Conservation (phyloP, 306 rosid species). For the Malus orientalis region DNA sequence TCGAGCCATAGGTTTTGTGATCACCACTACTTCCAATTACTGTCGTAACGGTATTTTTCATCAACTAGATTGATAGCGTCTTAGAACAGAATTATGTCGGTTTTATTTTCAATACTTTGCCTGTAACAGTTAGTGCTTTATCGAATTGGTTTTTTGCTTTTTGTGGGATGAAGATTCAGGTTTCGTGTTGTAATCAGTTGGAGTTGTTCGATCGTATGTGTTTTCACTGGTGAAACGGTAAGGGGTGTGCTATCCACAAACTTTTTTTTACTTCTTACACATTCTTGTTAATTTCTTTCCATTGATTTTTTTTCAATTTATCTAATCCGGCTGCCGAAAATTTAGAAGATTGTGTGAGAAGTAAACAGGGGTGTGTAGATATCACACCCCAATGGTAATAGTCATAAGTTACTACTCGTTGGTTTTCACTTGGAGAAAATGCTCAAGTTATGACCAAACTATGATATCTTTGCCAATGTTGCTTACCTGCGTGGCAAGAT, state of each 20-base stretch:
- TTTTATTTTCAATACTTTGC: conserved; percentile 1
- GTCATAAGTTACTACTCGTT: background rate
- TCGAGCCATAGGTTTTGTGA: conserved; percentile 48
- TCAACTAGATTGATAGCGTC: conserved; percentile 8
- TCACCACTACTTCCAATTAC: background rate
- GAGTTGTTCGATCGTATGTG: background rate
- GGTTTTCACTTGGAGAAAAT: background rate
- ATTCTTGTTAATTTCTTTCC: fast-evolving
- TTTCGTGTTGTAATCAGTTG: background rate
- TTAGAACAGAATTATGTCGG: background rate
- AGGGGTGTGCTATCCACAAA: background rate
- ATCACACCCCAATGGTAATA: too few species aligned
- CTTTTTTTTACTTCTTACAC: too few species aligned
- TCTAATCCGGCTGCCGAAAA: fast-evolving
- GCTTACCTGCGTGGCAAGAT: background rate
- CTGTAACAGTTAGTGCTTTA: background rate
- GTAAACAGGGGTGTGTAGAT: too few species aligned
- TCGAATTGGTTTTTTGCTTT: background rate
- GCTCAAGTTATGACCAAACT: background rate
- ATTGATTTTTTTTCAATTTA: too few species aligned
- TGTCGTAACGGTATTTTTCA: background rate
- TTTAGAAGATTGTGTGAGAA: too few species aligned
- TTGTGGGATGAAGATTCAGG: background rate
- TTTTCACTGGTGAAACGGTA: background rate
- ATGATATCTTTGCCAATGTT: background rate